Conservation (phyloP, 2,329 filamentous ascomycete genomes). For the Diaporthe sp. region DNA sequence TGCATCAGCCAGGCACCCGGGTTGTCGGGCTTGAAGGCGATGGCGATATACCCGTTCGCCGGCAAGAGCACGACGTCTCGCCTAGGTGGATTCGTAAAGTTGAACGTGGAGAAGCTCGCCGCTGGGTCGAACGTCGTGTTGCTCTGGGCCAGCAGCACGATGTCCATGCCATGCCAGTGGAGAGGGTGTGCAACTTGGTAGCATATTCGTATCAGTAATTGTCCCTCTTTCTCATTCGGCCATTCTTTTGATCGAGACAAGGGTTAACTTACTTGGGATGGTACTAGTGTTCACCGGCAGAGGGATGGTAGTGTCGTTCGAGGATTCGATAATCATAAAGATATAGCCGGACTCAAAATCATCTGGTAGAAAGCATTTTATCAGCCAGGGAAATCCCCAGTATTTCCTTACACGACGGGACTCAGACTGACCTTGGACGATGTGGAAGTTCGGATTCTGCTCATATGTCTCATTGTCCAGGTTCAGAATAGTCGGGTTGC, state of each 20-base stretch:
- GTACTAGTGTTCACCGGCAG: conserved; percentile 14
- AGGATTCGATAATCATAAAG: conserved; percentile 39
- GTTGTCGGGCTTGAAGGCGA: conserved; percentile 56
- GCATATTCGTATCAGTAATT: not conserved
- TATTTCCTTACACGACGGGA: accelerated
- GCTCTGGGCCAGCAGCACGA: conserved; percentile 48
- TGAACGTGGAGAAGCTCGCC: conserved; percentile 42
- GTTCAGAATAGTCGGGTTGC: conserved; percentile 39
- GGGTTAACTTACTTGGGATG: conserved; percentile 5
- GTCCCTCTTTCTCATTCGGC: not conserved
- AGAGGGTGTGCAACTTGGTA: conserved; percentile 37
- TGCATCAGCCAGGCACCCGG: conserved; percentile 59
- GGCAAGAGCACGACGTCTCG: conserved; percentile 55
- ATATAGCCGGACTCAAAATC: conserved; percentile 36
- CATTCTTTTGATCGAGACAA: too few relatives aligned
- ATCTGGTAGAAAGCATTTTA: not conserved
- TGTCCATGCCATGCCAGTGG: conserved; percentile 49
- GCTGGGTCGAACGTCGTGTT: conserved; percentile 41
- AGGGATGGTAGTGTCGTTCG: conserved; percentile 21
- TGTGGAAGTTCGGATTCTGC: conserved; percentile 35
- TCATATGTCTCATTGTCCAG: conserved; percentile 38
- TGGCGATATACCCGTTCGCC: conserved; percentile 51
- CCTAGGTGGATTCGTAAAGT: conserved; percentile 53
- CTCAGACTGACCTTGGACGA: conserved; percentile 30
- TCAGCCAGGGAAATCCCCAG: not conserved